Evolutionary conservation across 352 stramenopile species (phyloP).

Genomic region (Phytophthora tentaculata): DNA sequence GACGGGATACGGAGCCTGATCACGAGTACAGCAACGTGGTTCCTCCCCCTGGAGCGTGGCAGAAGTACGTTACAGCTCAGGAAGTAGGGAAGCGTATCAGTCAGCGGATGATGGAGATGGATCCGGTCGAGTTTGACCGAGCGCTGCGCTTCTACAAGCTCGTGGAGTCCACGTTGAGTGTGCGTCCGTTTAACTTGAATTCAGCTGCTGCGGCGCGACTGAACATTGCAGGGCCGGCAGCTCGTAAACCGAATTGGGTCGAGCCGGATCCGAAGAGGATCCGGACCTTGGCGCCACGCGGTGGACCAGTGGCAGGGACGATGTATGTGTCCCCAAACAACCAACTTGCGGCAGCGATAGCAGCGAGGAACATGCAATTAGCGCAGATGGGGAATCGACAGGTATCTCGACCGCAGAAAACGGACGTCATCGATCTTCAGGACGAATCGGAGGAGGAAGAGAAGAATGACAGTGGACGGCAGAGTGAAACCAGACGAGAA

Average conservation of each 20-base stretch:
- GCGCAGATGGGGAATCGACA: neutral
- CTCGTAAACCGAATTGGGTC: constrained; percentile 20
- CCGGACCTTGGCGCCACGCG: constrained; percentile 14
- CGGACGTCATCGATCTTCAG: constrained; percentile 39
- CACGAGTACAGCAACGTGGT: constrained; percentile 19
- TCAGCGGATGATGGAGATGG: constrained; percentile 44
- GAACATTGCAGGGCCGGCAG: neutral
- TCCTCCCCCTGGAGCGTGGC: constrained; percentile 32
- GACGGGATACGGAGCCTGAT: neutral
- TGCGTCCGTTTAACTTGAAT: constrained; percentile 36
- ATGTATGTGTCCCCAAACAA: constrained; percentile 12
- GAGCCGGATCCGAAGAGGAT: constrained; percentile 15
- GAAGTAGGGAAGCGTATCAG: constrained; percentile 43
- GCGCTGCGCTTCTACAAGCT: constrained; percentile 44
- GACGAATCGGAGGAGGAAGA: constrained; percentile 42
- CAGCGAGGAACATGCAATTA: constrained; percentile 10
- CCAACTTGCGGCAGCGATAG: constrained; percentile 7
- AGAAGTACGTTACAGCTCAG: constrained; percentile 39
- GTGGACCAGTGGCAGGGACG: constrained; percentile 1
- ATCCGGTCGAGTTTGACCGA: constrained; percentile 30
- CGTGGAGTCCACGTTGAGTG: constrained; percentile 39
- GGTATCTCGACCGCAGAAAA: neutral
- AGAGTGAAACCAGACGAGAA: neutral
- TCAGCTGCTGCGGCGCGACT: constrained; percentile 11
- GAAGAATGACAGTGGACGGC: constrained; percentile 11